These are phyloP conservation scores for Daldinia decipiens DNA, from an alignment of 495 filamentous ascomycete genomes.

Conservation along the genomic window DNA sequence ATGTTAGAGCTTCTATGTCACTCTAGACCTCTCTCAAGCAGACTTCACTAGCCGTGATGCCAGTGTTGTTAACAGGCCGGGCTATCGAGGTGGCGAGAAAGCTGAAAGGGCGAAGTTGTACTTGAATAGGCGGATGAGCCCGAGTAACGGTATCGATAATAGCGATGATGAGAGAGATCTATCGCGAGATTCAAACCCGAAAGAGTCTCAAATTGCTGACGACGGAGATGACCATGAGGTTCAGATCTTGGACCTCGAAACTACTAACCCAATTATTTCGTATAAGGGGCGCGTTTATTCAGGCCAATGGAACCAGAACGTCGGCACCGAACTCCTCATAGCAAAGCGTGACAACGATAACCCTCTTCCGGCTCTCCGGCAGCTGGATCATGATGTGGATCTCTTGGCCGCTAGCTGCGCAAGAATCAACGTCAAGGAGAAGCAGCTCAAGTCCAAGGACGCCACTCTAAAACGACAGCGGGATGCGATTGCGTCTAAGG, in stretches of 20 bases:
- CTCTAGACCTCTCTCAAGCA: slow-evolving; percentile 63
- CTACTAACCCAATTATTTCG: slow-evolving; percentile 72
- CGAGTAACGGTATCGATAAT: slow-evolving; percentile 27
- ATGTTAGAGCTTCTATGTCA: slow-evolving; percentile 64
- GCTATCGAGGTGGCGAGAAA: slow-evolving; percentile 43
- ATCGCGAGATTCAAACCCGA: slow-evolving; percentile 22
- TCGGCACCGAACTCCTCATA: slow-evolving; percentile 84
- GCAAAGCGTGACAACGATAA: slow-evolving; percentile 57
- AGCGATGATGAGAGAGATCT: slow-evolving; percentile 36
- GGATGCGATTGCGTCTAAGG: background rate
- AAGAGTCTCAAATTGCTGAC: slow-evolving; percentile 8
- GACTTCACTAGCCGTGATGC: slow-evolving; percentile 53
- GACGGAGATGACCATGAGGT: slow-evolving; percentile 58
- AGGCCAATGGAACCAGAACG: slow-evolving; percentile 78
- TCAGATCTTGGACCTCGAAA: slow-evolving; percentile 85
- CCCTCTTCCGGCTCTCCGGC: slow-evolving; percentile 54
- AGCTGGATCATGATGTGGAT: slow-evolving; percentile 62
- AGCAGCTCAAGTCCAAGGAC: slow-evolving; percentile 46
- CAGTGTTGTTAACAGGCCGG: slow-evolving; percentile 8
- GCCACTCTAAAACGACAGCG: slow-evolving; percentile 13
- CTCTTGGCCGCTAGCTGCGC: slow-evolving; percentile 68
- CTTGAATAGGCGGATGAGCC: slow-evolving; percentile 35
- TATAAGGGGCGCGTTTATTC: slow-evolving; percentile 79
- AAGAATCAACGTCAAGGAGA: slow-evolving; percentile 56
- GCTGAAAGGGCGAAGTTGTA: slow-evolving; percentile 40